Evolutionary conservation across 345 rosid genomes (phyloP).

Genomic region (Euphorbia peplus): DNA sequence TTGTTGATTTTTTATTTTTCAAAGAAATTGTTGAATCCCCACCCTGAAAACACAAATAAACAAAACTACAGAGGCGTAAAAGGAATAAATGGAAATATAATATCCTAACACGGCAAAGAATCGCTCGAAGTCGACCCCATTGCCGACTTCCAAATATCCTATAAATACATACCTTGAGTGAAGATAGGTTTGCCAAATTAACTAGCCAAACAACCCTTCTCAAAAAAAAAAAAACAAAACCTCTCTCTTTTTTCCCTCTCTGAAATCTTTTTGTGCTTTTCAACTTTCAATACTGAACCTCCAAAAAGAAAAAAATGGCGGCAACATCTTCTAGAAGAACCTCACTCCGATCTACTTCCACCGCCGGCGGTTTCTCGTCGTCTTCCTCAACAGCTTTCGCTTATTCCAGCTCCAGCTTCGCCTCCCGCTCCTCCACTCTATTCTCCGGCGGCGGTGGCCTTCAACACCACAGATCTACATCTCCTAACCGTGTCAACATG

Average conservation of each 20-base stretch:
- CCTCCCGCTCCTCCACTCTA: conserved; percentile 45
- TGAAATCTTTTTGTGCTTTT: conserved; percentile 20
- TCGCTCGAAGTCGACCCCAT: conserved; percentile 10
- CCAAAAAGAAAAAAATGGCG: conserved; percentile 39
- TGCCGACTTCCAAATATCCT: conserved; percentile 14
- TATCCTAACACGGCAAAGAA: background rate
- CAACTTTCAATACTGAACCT: no score
- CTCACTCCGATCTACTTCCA: conserved; percentile 36
- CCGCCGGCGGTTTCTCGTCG: conserved; percentile 43
- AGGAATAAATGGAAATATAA: background rate
- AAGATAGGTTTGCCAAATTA: conserved; percentile 50
- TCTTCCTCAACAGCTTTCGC: conserved; percentile 49
- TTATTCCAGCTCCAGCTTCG: conserved; percentile 43
- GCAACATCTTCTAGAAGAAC: conserved; percentile 39
- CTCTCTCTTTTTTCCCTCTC: no score
- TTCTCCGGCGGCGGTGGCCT: conserved; percentile 15
- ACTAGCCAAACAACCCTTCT: conserved; percentile 27
- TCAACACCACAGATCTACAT: conserved; percentile 34
- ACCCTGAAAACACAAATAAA: background rate
- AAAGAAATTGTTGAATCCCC: background rate
- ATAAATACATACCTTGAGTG: conserved; percentile 46
- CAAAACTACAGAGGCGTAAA: background rate
- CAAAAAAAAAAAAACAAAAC: background rate
- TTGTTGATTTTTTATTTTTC: no score
- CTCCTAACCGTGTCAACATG: conserved; percentile 50